Evolutionary conservation across 148 eudicot genomes (phyloP).

Genomic region (Tetragonia tetragonoides): DNA sequence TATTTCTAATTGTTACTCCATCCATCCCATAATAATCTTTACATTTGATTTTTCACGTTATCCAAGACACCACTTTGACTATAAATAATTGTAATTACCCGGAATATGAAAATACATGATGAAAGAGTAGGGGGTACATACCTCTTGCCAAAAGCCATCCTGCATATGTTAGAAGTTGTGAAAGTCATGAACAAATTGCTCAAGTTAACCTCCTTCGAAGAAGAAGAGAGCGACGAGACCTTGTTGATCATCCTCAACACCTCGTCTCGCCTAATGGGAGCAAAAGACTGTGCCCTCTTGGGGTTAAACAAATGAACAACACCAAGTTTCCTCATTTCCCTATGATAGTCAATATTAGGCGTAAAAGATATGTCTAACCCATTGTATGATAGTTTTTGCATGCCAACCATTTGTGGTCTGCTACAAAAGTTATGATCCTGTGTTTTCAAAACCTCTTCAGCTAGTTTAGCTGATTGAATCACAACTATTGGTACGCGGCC

Average conservation of each 20-base stretch:
- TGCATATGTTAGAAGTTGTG: conserved; percentile 12
- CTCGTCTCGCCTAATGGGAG: conserved; percentile 22
- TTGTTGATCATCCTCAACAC: conserved; percentile 19
- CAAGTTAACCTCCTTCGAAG: conserved; percentile 19
- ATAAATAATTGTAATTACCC: neutral
- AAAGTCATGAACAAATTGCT: conserved; percentile 23
- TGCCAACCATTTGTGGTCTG: conserved; percentile 17
- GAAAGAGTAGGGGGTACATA: neutral
- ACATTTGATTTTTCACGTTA: too few species aligned
- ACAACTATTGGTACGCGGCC: conserved; percentile 4
- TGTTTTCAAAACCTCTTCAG: too few species aligned
- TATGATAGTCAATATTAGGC: conserved; percentile 26
- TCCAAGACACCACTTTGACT: too few species aligned
- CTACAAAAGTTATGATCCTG: neutral
- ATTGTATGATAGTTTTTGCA: conserved; percentile 28
- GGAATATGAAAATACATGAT: neutral
- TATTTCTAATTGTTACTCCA: too few species aligned
- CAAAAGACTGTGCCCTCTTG: conserved; percentile 24
- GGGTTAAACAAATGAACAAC: conserved; percentile 30
- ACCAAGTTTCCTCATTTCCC: conserved; percentile 21
- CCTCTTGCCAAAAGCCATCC: conserved; percentile 38
- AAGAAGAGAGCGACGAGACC: conserved; percentile 19
- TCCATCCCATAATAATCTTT: too few species aligned
- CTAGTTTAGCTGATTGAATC: too few species aligned
- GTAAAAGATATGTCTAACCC: conserved; percentile 24